Evolutionary conservation across 2,329 filamentous ascomycete genomes (phyloP), one percentile per base, ranked within the genome.

Genomic region (Thermothelomyces thermophilus): DNA sequence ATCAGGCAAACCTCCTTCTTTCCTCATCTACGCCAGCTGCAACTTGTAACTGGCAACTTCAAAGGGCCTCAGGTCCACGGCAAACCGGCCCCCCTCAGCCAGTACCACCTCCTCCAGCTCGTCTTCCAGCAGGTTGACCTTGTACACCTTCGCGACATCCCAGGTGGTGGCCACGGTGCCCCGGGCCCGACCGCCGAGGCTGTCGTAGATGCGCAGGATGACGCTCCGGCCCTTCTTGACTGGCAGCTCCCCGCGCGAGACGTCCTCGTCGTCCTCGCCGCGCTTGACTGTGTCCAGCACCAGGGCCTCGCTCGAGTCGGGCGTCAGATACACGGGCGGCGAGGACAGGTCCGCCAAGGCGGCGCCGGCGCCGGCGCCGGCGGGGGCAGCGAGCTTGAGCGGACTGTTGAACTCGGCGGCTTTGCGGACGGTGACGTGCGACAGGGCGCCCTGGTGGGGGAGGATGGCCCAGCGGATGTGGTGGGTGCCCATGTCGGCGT

Each of bases 401-500:
- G 90, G 89, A 58, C 85, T 87, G 69, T 97, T 96, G 75, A 97
- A 94, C 58, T 91, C 87, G 66, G 86, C 90, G 0, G 86, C 91
- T 11, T 90, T 87, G 51, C 84, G 83, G 39, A 97, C 80, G 1
- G 90, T 95, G 16, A 77, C 74, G 33, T 83, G 72, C 40, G 84
- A 81, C 4, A 97, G 75, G 1, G 75, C 68, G 2, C 90, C 90
- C 20, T 76, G 66, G 66, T 97, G 91, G 2, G 91, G 91, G 58
- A 96, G 74, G 58, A 97, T 90, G 19, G 88, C 90, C 79, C 91
- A 97, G 54, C 86, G 84, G 59, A 96, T 94, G 55, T 77, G 77
- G 66, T 97, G 91, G 36, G 75, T 77, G 46, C 89, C 91, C 90
- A 97, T 96, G 65, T 97, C 91, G 35, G 91, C 91, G 62, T 95